Base-by-base conservation (phyloP, 257 asterid genomes). In the Asclepias syriaca region DNA sequence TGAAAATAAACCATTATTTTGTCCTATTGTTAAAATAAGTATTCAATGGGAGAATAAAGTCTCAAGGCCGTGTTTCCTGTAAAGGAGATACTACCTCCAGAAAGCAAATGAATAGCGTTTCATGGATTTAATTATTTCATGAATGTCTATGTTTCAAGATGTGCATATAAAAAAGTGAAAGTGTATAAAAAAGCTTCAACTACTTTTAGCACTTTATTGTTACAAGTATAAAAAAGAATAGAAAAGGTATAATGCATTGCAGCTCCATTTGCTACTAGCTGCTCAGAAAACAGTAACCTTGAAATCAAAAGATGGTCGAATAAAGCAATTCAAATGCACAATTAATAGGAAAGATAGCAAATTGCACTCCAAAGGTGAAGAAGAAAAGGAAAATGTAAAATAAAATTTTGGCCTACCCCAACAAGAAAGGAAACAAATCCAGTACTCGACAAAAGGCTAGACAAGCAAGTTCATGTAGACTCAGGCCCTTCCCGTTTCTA, bases 381-480 rank as follows among this genome's bases (percentile, higher is more conserved):
- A 11, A 14, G 39, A 22, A 32, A 61, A 54, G 27, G 18, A n/a
- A n/a, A 21, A 24, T 4, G 12, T 24, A 50, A 40, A 11, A 64
- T 43, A 57, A 75, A 32, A 59, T 68, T 40, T 53, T 56, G 48
- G 46, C 79, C 78, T 86, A 94, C 99, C 95, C 84, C 86, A 84
- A 73, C 57, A 87, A 61, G 10, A 58, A 71, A 63, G 96, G 98
- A 68, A 88, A 75, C 89, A 91, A 80, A 80, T 89, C 95, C 77
- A 87, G 80, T 39, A 92, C 97, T 69, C 94, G 81, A 76, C 86
- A 83, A 63, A 91, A 90, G 37, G 99, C 95, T 65, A 92, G 80
- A 77, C 97, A 91, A 46, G 96, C 95, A 65, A 92, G 86, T 83
- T 95, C 99, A 4, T 92, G 98, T 75, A 95, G 95, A 21, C 74